Evolutionary conservation across 1,284 basidiomycete genomes (phyloP).

Genomic region (Sanghuangporus sanghuang): DNA sequence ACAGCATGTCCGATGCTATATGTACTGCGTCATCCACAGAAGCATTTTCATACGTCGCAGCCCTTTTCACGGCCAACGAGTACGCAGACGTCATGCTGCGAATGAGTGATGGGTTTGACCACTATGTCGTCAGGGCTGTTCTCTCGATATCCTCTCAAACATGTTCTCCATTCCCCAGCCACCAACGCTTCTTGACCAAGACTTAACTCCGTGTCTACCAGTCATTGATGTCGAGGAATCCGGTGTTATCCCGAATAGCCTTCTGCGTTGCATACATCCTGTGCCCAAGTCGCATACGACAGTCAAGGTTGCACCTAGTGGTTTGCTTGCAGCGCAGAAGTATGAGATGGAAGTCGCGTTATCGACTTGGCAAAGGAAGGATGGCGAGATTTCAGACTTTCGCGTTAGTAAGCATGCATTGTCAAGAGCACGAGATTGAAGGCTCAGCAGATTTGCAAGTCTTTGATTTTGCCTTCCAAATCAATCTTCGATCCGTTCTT

Average conservation of each 20-base stretch:
- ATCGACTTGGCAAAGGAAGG: neutral
- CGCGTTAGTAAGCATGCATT: neutral
- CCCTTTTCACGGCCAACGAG: neutral
- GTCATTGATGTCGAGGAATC: conserved; percentile 52
- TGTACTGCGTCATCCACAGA: no score
- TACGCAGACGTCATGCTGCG: conserved; percentile 28
- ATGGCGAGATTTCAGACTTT: neutral
- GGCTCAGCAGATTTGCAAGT: neutral
- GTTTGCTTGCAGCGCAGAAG: neutral
- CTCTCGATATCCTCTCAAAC: conserved; percentile 37
- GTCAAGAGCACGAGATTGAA: neutral
- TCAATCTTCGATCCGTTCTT: neutral
- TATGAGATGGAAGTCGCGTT: neutral
- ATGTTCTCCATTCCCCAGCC: conserved; percentile 23
- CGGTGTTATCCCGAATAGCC: conserved; percentile 32
- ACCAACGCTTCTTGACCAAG: neutral
- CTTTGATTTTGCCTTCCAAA: neutral
- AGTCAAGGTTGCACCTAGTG: neutral
- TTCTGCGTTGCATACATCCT: conserved; percentile 49
- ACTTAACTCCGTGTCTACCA: conserved; percentile 24
- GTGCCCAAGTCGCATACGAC: conserved; percentile 22
- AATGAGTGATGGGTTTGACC: conserved; percentile 40
- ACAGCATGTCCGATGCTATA: no score
- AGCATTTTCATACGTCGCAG: no score
- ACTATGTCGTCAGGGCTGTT: conserved; percentile 39